phyloP scores from a whole-genome alignment of 2,329 filamentous ascomycete genomes.

The Arthrobotrys sphaeroides region DNA sequence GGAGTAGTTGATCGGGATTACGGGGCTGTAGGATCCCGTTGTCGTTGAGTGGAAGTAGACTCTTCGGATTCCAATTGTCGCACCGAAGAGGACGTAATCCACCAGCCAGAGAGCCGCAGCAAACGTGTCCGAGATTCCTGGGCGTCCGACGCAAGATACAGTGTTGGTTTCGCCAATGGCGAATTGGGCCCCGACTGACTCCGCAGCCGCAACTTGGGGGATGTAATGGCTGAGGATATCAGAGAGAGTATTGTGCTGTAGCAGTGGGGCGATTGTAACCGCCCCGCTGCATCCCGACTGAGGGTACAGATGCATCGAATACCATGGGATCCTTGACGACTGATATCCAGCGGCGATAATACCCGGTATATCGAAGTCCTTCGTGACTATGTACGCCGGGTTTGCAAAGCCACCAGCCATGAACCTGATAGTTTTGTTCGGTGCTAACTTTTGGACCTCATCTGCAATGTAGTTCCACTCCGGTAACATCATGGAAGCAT shows the following conservation, averaged over 20 bases:
- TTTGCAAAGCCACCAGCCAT: constrained; percentile 44
- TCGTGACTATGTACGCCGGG: constrained; percentile 3
- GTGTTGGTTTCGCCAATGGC: constrained; percentile 59
- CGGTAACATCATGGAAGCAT: constrained; percentile 25
- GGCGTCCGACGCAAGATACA: constrained; percentile 56
- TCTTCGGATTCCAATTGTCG: constrained; percentile 56
- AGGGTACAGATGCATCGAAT: constrained; percentile 43
- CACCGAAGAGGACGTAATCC: constrained; percentile 56
- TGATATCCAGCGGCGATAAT: constrained; percentile 26
- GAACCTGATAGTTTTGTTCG: constrained; percentile 21
- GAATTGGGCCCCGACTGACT: constrained; percentile 51
- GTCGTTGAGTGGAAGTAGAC: constrained; percentile 56
- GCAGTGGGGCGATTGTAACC: constrained; percentile 15
- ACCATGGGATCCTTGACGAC: constrained; percentile 26
- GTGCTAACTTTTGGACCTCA: constrained; percentile 11
- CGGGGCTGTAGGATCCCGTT: constrained; percentile 55
- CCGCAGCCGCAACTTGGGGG: constrained; percentile 31
- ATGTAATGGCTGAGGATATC: constrained; percentile 26
- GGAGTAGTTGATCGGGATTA: constrained; percentile 21
- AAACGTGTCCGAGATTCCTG: constrained; percentile 57
- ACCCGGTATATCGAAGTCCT: constrained; percentile 40
- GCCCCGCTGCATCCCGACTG: constrained; percentile 32
- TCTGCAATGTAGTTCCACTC: constrained; percentile 49
- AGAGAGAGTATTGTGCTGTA: constrained; percentile 23
- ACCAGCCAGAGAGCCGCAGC: constrained; percentile 57